These are phyloP conservation scores for Gloeostereum incarnatum DNA, from an alignment of 768 basidiomycete genomes.

Conservation along the genomic window DNA sequence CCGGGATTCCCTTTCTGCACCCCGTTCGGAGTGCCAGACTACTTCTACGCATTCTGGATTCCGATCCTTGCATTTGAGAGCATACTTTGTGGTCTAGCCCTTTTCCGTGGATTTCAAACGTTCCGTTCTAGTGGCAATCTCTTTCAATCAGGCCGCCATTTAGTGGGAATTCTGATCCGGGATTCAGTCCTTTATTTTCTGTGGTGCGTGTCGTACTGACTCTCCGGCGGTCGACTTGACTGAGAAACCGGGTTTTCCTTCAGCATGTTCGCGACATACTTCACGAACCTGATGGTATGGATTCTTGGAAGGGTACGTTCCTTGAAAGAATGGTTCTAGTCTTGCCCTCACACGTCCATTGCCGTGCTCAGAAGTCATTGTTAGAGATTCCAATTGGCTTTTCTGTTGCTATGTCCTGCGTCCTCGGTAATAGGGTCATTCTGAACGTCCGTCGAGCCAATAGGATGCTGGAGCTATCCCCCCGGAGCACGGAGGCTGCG, in stretches of 20 bases:
- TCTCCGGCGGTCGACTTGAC: background rate
- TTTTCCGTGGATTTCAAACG: conserved; percentile 39
- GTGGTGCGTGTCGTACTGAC: conserved; percentile 28
- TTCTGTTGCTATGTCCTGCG: conserved; percentile 47
- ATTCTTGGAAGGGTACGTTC: conserved; percentile 22
- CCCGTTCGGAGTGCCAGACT: conserved; percentile 23
- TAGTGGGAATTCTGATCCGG: conserved; percentile 41
- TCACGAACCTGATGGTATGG: conserved; percentile 39
- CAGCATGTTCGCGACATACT: conserved; percentile 49
- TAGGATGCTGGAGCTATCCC: conserved; percentile 14
- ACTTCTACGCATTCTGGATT: conserved; percentile 53
- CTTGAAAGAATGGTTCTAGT: background rate
- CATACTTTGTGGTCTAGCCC: conserved; percentile 39
- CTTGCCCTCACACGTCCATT: conserved; percentile 1
- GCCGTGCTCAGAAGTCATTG: conserved; percentile 22
- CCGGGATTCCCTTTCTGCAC: conserved; percentile 30
- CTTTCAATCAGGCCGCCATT: conserved; percentile 30
- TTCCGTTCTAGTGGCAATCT: conserved; percentile 24
- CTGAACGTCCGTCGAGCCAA: conserved; percentile 42
- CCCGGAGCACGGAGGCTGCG: background rate
- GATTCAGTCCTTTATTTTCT: conserved; percentile 52
- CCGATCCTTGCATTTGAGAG: conserved; percentile 47
- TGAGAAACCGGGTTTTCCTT: background rate
- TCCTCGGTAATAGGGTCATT: conserved; percentile 46
- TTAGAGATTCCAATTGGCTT: conserved; percentile 51